These are phyloP conservation scores for Dictyostelium discoideum DNA, from an alignment of 78 protist species.

Conservation along the genomic window DNA sequence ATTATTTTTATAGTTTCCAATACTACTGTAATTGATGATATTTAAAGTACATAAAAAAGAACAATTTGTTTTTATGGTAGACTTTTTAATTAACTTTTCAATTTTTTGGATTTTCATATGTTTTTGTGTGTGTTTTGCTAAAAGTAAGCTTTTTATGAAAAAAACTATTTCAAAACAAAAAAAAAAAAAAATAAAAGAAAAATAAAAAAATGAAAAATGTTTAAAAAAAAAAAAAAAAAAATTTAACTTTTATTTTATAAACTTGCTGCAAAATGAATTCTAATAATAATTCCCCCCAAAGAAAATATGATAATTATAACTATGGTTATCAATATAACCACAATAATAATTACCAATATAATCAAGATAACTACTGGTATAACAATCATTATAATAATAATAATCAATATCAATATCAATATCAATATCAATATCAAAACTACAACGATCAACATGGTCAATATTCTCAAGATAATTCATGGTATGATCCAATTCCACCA, in stretches of 20 bases:
- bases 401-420: neutral
- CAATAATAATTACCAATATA: neutral
- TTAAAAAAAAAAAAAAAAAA: too few relatives aligned
- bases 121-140: neutral
- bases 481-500: constrained; percentile 1
- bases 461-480: neutral
- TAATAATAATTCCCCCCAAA: neutral
- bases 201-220: too few relatives aligned
- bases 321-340: neutral
- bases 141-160: too few relatives aligned
- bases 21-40: too few relatives aligned
- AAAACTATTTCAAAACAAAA: too few relatives aligned
- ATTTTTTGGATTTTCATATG: neutral
- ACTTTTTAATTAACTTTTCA: neutral
- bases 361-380: neutral
- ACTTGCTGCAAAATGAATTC: neutral
- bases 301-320: neutral
- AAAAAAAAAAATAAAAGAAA: neutral
- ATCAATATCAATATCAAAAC: neutral
- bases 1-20: too few relatives aligned
- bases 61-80: neutral
- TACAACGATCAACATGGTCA: neutral
- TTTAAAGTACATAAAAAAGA: neutral
- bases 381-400: neutral
- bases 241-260: too few relatives aligned